Percentiles rank a stretch among this genome's conserved stretches.
Conservation (phyloP, 2,329 filamentous ascomycete species). For the Cercospora canescens region DNA sequence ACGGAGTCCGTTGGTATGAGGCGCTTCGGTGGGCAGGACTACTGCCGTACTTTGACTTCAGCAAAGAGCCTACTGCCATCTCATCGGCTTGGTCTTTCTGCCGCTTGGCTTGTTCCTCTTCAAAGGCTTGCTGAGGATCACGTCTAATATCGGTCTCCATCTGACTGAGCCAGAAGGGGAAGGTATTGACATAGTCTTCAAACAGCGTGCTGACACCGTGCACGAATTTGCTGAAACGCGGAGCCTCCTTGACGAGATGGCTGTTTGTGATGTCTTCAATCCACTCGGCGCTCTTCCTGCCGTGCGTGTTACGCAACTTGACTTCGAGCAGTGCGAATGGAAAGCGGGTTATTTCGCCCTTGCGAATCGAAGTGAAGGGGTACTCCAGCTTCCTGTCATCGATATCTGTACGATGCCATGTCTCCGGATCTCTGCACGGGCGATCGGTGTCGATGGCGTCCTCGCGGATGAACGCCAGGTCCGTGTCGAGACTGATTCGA, state of each 20-base stretch:
- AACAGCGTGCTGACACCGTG: slow-evolving; percentile 91
- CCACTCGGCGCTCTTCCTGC: slow-evolving; percentile 76
- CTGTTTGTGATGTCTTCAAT: slow-evolving; percentile 88
- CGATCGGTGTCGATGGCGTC: slow-evolving; percentile 74
- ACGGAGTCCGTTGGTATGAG: slow-evolving; percentile 41
- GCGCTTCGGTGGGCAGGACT: slow-evolving; percentile 35
- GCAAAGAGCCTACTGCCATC: slow-evolving; percentile 82
- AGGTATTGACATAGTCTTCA: slow-evolving; percentile 89
- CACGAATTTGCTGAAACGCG: slow-evolving; percentile 94
- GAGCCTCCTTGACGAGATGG: slow-evolving; percentile 85
- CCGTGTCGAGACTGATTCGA: slow-evolving; percentile 88
- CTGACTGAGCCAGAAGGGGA: slow-evolving; percentile 94
- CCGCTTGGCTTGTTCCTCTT: slow-evolving; percentile 83
- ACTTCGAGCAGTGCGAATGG: slow-evolving; percentile 91
- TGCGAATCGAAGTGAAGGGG: slow-evolving; percentile 82
- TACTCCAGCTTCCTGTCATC: slow-evolving; percentile 80
- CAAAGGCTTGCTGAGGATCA: slow-evolving; percentile 86
- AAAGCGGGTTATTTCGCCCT: slow-evolving; percentile 88
- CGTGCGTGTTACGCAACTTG: slow-evolving; percentile 62
- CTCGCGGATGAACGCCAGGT: slow-evolving; percentile 81
- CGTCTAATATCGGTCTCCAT: slow-evolving; percentile 91
- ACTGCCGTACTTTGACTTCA: slow-evolving; percentile 53
- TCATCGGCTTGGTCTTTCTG: slow-evolving; percentile 83
- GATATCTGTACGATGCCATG: slow-evolving; percentile 92
- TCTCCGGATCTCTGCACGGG: slow-evolving; percentile 83